These are phyloP conservation scores for Phanerodontia chrysosporium DNA, from an alignment of 768 basidiomycete species.

Conservation along the genomic window DNA sequence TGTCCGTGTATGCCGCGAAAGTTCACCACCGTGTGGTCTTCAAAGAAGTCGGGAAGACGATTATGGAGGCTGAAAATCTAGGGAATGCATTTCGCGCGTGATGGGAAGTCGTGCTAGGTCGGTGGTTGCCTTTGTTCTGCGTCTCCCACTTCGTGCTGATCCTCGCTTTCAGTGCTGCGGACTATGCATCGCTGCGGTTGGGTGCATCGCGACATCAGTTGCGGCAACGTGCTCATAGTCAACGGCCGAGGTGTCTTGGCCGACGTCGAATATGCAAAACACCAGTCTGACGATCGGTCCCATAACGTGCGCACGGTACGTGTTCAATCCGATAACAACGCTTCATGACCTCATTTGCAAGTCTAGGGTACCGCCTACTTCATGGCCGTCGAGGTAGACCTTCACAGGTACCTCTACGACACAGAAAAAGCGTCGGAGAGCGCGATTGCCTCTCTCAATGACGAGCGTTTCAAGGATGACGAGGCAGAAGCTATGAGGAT, in stretches of 20 bases:
- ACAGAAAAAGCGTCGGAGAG: neutral
- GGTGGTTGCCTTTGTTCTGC: neutral
- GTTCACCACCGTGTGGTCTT: slow-evolving; percentile 1
- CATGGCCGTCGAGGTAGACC: slow-evolving; percentile 1
- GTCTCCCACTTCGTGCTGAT: neutral
- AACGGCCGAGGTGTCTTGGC: neutral
- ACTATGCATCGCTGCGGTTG: neutral
- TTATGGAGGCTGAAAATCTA: neutral
- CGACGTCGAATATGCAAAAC: slow-evolving; percentile 9
- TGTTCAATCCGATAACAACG: no score
- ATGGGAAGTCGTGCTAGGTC: neutral
- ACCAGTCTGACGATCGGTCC: neutral
- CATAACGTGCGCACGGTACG: neutral
- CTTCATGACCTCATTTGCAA: neutral
- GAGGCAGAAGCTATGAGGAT: no score
- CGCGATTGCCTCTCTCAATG: no score
- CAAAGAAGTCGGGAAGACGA: neutral
- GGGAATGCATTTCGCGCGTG: neutral
- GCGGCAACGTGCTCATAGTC: slow-evolving; percentile 10
- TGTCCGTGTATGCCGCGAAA: neutral
- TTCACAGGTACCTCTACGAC: neutral
- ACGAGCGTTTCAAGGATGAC: no score
- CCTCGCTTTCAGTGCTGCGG: neutral
- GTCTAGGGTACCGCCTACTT: slow-evolving; percentile 6
- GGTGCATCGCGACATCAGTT: slow-evolving; percentile 11